A percentile compares a stretch with the other conserved stretches of the same genome.
These are phyloP conservation scores for Helminthosporium solani DNA, from an alignment of 2,329 filamentous ascomycete species.

Conservation along the genomic window DNA sequence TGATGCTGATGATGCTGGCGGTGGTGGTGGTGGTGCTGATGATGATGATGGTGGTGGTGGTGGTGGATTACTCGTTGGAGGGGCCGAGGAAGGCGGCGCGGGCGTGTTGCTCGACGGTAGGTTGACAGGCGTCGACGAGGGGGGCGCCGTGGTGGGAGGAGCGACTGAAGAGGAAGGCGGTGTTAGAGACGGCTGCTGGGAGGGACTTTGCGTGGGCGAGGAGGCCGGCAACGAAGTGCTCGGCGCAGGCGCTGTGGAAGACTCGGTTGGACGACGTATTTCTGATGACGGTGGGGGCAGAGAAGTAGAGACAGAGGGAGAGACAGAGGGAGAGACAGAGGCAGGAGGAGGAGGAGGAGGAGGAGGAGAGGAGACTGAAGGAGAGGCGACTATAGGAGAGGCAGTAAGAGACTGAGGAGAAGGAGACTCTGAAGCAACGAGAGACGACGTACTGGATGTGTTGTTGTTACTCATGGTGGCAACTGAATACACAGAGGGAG, in stretches of 20 bases:
- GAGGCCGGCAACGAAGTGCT: constrained; percentile 13
- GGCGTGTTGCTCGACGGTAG: not conserved
- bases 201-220: constrained; percentile 5
- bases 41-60: constrained; percentile 28
- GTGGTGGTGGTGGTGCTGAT: constrained; percentile 10
- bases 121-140: constrained; percentile 1
- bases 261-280: constrained; percentile 11
- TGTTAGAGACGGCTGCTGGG: constrained; percentile 11
- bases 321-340: constrained; percentile 19
- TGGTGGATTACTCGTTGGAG: constrained; percentile 6
- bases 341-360: constrained; percentile 12
- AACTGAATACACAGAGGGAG: constrained; percentile 5
- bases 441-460: constrained; percentile 38
- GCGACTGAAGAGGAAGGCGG: constrained; percentile 20
- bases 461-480: constrained; percentile 31
- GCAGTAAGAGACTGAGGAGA: constrained; percentile 6
- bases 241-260: constrained; percentile 13
- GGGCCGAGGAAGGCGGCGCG: constrained; percentile 2
- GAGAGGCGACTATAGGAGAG: constrained; percentile 17
- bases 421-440: constrained; percentile 5
- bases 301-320: constrained; percentile 8
- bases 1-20: constrained; percentile 9
- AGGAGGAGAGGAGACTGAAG: constrained; percentile 12
- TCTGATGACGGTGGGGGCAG: not conserved
- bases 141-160: constrained; percentile 11